These are phyloP conservation scores for Russula compacta DNA, from an alignment of 768 basidiomycete genomes.

Conservation along the genomic window DNA sequence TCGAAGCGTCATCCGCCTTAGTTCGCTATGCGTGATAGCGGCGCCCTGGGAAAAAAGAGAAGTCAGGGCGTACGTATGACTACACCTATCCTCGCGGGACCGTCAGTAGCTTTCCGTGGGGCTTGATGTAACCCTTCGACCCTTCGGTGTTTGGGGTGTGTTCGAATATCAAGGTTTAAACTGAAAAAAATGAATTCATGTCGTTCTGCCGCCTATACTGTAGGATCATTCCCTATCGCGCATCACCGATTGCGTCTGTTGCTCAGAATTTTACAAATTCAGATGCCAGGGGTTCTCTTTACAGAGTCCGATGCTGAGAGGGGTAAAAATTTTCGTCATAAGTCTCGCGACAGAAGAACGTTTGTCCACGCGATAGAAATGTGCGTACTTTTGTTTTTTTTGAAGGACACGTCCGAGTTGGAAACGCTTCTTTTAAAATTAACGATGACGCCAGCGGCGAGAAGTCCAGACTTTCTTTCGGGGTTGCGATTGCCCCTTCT, in stretches of 20 bases:
- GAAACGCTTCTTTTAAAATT: constrained; percentile 1
- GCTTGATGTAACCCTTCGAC: background rate
- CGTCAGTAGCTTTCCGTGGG: background rate
- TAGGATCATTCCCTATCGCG: background rate
- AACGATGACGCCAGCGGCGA: constrained; percentile 11
- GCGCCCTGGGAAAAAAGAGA: constrained; percentile 6
- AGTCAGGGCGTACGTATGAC: background rate
- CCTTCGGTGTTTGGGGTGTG: background rate
- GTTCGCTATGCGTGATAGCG: constrained; percentile 2
- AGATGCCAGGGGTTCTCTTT: background rate
- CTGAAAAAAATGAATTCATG: background rate
- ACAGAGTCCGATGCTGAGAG: background rate
- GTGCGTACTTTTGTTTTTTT: background rate
- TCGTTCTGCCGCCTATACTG: no score
- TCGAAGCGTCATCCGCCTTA: constrained; percentile 17
- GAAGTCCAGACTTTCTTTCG: constrained; percentile 2
- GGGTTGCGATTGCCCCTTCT: background rate
- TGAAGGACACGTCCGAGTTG: background rate
- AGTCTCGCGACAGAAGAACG: constrained; percentile 9
- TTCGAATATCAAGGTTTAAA: constrained; percentile 6
- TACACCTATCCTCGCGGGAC: background rate
- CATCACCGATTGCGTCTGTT: background rate
- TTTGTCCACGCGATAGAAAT: background rate
- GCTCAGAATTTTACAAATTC: background rate
- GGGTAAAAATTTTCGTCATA: constrained; percentile 9